These are phyloP conservation scores for Wickerhamiella sergipiensis DNA, from an alignment of 805 yeast species.

Conservation along the genomic window DNA sequence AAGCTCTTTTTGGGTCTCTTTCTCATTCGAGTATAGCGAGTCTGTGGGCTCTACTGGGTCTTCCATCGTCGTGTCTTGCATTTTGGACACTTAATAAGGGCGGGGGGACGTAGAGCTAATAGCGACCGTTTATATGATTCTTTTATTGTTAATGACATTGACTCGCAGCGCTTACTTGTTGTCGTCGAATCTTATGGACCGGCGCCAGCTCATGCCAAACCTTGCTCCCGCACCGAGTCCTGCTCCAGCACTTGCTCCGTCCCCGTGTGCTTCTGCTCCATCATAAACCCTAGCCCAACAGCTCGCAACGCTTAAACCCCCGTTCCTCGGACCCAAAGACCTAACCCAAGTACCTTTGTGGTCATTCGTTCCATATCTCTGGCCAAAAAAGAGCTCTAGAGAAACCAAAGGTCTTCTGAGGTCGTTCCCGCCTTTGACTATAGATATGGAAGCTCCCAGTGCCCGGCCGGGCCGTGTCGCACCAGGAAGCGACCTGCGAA, in stretches of 20 bases:
- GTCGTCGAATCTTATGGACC: no score
- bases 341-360: not conserved
- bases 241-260: no score
- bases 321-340: not conserved
- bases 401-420: no score
- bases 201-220: no score
- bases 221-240: no score
- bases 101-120: not conserved
- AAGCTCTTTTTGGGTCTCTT: not conserved
- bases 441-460: not conserved
- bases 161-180: no score
- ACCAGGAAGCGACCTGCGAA: constrained; percentile 8
- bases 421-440: no score
- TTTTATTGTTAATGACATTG: no score
- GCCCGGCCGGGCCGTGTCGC: not conserved
- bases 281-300: not conserved
- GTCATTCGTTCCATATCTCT: not conserved
- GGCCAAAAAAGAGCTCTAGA: not conserved
- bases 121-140: no score
- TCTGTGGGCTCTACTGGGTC: not conserved
- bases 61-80: not conserved
- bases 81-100: not conserved
- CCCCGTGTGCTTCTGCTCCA: no score
- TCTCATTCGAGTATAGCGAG: not conserved
- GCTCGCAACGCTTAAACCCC: not conserved